Evolutionary conservation across 768 basidiomycete genomes (phyloP).

Genomic region (Collybiopsis luxurians): DNA sequence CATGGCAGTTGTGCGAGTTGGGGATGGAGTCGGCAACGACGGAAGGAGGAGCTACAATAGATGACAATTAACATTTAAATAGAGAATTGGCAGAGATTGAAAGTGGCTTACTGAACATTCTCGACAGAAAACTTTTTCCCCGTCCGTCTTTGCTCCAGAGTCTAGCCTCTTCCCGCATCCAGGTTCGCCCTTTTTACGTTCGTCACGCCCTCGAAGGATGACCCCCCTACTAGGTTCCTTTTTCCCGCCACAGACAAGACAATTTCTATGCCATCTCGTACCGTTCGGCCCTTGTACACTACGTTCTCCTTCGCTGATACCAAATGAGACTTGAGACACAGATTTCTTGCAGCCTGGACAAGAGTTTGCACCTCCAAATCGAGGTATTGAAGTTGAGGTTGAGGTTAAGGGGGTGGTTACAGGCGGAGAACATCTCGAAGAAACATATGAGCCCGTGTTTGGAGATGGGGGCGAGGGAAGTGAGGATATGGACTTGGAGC

Average conservation of each 20-base stretch:
- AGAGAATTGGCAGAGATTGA: no score
- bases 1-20: slow-evolving; percentile 46
- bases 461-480: slow-evolving; percentile 11
- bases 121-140: slow-evolving; percentile 77
- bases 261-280: slow-evolving; percentile 74
- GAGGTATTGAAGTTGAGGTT: slow-evolving; percentile 32
- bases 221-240: slow-evolving; percentile 35
- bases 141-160: slow-evolving; percentile 75
- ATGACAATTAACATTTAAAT: neutral
- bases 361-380: slow-evolving; percentile 56
- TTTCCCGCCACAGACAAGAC: slow-evolving; percentile 81
- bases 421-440: slow-evolving; percentile 39
- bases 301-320: slow-evolving; percentile 44
- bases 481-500: slow-evolving; percentile 11
- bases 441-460: slow-evolving; percentile 20
- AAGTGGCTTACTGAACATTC: slow-evolving; percentile 67
- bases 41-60: slow-evolving; percentile 54
- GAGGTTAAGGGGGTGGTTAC: slow-evolving; percentile 33
- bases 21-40: slow-evolving; percentile 49
- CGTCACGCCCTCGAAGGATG: slow-evolving; percentile 38
- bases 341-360: slow-evolving; percentile 76
- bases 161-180: slow-evolving; percentile 85
- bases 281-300: slow-evolving; percentile 74
- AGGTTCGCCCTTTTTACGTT: slow-evolving; percentile 54
- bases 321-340: slow-evolving; percentile 82